A percentile compares a stretch with the other conserved stretches of the same genome.
Evolutionary conservation across 2,329 filamentous ascomycete species (phyloP).

Genomic region (Fusarium sp.): DNA sequence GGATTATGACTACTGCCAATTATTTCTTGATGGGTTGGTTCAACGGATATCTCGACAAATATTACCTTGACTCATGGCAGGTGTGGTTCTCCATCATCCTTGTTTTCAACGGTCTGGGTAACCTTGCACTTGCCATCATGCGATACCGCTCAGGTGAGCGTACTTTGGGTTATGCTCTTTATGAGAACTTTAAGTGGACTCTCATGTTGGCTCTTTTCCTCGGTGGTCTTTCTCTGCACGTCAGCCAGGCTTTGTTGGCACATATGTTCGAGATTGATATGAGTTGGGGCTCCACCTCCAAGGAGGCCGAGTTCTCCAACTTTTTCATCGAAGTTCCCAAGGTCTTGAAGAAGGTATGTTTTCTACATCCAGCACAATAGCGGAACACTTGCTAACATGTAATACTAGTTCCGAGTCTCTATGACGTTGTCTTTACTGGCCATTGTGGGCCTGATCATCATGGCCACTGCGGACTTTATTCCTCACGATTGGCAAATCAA

Average conservation of each 20-base stretch:
- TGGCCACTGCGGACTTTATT: conserved; percentile 74
- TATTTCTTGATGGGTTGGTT: conserved; percentile 84
- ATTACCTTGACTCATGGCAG: conserved; percentile 83
- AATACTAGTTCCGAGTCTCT: conserved; percentile 75
- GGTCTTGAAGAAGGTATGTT: conserved; percentile 80
- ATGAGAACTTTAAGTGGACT: conserved; percentile 80
- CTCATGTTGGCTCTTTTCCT: conserved; percentile 83
- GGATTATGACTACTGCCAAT: conserved; percentile 79
- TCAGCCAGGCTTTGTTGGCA: conserved; percentile 81
- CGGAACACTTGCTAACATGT: conserved; percentile 38
- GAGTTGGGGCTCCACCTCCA: conserved; percentile 86
- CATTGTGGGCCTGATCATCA: conserved; percentile 72
- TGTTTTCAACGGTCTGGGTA: conserved; percentile 82
- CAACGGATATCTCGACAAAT: conserved; percentile 83
- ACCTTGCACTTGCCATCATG: conserved; percentile 78
- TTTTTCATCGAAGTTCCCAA: conserved; percentile 89
- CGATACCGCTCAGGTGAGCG: conserved; percentile 78
- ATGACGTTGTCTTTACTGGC: conserved; percentile 72
- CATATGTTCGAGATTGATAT: conserved; percentile 91
- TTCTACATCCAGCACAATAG: conserved; percentile 53
- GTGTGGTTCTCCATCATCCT: conserved; percentile 86
- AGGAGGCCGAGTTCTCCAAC: conserved; percentile 84
- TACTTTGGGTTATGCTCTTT: conserved; percentile 67
- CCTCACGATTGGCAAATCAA: conserved; percentile 75
- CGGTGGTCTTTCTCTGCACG: conserved; percentile 83